Percentiles rank a stretch among this genome's conserved stretches.
phyloP scores from a whole-genome alignment of 768 basidiomycete genomes.

The Mycena metata region DNA sequence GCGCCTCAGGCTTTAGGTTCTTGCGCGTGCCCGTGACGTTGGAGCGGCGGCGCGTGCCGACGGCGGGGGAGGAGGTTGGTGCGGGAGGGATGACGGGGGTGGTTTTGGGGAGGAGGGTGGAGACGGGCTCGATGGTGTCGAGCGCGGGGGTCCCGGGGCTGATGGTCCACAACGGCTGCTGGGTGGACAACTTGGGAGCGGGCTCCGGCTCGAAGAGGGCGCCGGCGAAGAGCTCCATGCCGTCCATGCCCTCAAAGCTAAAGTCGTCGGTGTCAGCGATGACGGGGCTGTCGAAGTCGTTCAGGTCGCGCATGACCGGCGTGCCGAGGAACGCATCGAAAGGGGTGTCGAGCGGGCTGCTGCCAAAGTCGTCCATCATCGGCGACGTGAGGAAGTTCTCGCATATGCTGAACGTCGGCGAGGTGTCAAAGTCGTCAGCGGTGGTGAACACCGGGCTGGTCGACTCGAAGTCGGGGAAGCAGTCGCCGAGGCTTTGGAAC shows the following conservation, averaged over 20 bases:
- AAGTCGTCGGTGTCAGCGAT: background rate
- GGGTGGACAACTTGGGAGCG: constrained; percentile 10
- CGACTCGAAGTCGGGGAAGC: background rate
- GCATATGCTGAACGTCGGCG: no score
- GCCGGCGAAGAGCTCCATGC: background rate
- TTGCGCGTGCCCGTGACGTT: constrained; percentile 61
- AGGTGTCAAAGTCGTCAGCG: background rate
- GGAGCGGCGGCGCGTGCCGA: background rate
- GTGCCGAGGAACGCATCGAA: constrained; percentile 8
- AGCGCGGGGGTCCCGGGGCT: constrained; percentile 26
- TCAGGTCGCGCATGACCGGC: background rate
- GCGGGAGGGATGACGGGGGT: constrained; percentile 19
- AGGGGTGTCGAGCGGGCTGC: constrained; percentile 23
- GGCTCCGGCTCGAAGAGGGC: background rate
- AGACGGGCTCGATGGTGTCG: constrained; percentile 17
- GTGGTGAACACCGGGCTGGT: background rate
- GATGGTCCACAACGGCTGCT: constrained; percentile 12
- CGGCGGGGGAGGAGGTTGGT: background rate
- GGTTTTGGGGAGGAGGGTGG: background rate
- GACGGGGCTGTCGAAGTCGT: constrained; percentile 16
- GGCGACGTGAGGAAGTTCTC: constrained; percentile 24
- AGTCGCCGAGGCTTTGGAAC: background rate
- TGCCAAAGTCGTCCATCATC: constrained; percentile 14
- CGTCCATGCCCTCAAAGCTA: background rate
- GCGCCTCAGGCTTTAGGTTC: constrained; percentile 60